Evolutionary conservation across 495 filamentous ascomycete species (phyloP).

Genomic region (Xylaria palmicola): DNA sequence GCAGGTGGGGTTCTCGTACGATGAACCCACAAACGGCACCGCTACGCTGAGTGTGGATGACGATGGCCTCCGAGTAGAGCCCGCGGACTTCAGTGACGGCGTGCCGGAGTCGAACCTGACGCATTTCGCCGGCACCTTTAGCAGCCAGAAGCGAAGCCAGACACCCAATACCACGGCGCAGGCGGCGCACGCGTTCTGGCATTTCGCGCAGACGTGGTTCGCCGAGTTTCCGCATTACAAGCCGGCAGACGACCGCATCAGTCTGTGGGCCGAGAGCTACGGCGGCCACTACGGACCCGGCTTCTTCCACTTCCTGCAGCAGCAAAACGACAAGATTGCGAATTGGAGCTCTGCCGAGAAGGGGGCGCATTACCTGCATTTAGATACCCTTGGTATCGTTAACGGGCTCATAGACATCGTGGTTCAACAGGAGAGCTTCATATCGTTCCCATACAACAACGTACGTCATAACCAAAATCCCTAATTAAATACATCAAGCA

Average conservation of each 20-base stretch:
- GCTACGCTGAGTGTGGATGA: constrained; percentile 33
- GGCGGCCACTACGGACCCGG: constrained; percentile 63
- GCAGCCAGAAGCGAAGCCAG: constrained; percentile 47
- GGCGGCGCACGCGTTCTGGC: constrained; percentile 64
- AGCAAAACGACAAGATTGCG: constrained; percentile 56
- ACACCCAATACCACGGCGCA: constrained; percentile 67
- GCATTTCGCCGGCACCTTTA: constrained; percentile 63
- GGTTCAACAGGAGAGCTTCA: constrained; percentile 3
- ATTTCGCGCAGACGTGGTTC: constrained; percentile 68
- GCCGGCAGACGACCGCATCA: constrained; percentile 38
- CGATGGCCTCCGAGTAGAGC: neutral
- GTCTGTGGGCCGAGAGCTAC: constrained; percentile 65
- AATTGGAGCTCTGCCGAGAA: constrained; percentile 48
- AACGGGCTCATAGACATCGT: constrained; percentile 72
- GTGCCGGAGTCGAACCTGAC: constrained; percentile 29
- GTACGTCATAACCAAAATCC: neutral
- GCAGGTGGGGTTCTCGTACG: constrained; percentile 59
- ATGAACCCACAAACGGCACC: constrained; percentile 53
- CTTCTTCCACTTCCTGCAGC: constrained; percentile 60
- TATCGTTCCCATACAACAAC: constrained; percentile 4
- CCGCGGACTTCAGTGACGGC: constrained; percentile 19
- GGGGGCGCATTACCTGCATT: constrained; percentile 51
- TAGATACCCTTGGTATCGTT: constrained; percentile 58
- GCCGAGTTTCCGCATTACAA: constrained; percentile 66
- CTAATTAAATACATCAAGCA: neutral